Evolutionary conservation across 2,329 filamentous ascomycete species (phyloP).

Genomic region (Epichloe sibirici): DNA sequence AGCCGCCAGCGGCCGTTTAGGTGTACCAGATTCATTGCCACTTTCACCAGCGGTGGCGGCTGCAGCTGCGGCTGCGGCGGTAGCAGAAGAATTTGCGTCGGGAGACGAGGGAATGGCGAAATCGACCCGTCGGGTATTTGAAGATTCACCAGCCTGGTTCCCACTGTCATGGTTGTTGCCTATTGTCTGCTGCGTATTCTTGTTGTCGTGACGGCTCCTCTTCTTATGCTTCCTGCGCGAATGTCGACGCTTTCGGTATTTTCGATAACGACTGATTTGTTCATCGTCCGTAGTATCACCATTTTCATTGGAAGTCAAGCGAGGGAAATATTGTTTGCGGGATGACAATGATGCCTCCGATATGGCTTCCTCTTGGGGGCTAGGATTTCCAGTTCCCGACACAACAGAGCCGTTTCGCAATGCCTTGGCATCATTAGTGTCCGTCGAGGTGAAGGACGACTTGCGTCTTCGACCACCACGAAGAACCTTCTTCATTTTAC

Average conservation of each 20-base stretch:
- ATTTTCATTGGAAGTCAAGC: constrained; percentile 24
- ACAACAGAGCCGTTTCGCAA: constrained; percentile 31
- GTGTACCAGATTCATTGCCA: constrained; percentile 12
- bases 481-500: constrained; percentile 64
- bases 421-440: constrained; percentile 29
- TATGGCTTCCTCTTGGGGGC: constrained; percentile 23
- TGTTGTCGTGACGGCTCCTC: constrained; percentile 26
- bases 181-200: constrained; percentile 23
- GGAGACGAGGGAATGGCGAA: constrained; percentile 31
- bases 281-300: constrained; percentile 37
- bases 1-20: constrained; percentile 37
- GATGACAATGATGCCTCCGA: constrained; percentile 27
- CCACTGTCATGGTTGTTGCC: constrained; percentile 13
- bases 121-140: constrained; percentile 41
- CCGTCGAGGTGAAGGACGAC: constrained; percentile 60
- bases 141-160: constrained; percentile 10
- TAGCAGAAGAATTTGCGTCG: constrained; percentile 11
- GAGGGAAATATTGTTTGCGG: constrained; percentile 23
- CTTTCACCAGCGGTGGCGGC: constrained; percentile 15
- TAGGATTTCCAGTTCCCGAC: constrained; percentile 19
- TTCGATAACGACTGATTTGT: constrained; percentile 20
- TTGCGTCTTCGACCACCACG: constrained; percentile 60
- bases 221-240: constrained; percentile 26
- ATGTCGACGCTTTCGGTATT: constrained; percentile 22
- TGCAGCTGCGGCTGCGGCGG: constrained; percentile 15